These are phyloP conservation scores for Auricularia cornea DNA, from an alignment of 768 basidiomycete genomes.

Conservation along the genomic window DNA sequence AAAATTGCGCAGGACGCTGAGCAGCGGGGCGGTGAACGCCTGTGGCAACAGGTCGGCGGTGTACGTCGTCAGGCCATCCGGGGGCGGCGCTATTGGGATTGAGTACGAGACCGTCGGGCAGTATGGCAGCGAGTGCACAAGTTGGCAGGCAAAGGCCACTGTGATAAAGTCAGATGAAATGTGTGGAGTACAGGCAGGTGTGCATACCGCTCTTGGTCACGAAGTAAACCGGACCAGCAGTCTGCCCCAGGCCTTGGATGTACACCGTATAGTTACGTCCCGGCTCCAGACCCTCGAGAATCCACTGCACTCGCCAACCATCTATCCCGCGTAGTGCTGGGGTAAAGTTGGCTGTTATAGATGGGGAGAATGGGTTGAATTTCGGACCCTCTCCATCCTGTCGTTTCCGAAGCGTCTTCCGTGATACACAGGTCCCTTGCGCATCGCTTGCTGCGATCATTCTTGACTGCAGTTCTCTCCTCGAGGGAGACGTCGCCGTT, in stretches of 20 bases:
- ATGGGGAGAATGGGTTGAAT: neutral
- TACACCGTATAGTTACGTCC: conserved; percentile 73
- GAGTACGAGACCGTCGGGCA: conserved; percentile 67
- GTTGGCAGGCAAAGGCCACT: conserved; percentile 62
- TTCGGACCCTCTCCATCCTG: neutral
- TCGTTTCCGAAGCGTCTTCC: neutral
- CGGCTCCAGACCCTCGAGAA: conserved; percentile 48
- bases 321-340: conserved; percentile 48
- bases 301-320: conserved; percentile 66
- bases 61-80: conserved; percentile 35
- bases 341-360: conserved; percentile 30
- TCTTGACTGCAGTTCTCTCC: neutral
- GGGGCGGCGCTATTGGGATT: conserved; percentile 50
- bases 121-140: conserved; percentile 63
- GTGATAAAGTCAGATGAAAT: neutral
- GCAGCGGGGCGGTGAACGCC: conserved; percentile 40
- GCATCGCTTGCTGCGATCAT: neutral
- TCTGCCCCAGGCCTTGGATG: conserved; percentile 43
- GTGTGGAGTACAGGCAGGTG: neutral
- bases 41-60: conserved; percentile 43
- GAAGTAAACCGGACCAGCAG: conserved; percentile 64
- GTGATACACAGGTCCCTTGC: neutral
- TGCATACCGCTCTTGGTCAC: conserved; percentile 63
- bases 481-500: neutral
- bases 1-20: conserved; percentile 62